phyloP scores from a whole-genome alignment of 352 stramenopile genomes.

The Phytophthora gonapodyides region DNA sequence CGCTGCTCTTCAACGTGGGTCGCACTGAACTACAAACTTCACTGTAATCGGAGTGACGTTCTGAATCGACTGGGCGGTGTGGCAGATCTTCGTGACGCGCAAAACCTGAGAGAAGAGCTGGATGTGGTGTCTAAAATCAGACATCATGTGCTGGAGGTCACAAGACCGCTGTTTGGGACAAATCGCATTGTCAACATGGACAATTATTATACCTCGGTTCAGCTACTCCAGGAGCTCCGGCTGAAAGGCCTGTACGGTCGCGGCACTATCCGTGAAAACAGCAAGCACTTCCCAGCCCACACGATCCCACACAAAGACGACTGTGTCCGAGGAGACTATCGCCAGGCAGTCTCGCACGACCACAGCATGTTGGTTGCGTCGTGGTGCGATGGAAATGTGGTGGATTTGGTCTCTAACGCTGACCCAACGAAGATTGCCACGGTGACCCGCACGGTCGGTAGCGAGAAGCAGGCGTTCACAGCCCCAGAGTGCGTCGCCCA shows the following conservation, averaged over 20 bases:
- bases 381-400: conserved; percentile 8
- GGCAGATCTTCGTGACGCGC: not conserved
- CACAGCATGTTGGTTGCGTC: conserved; percentile 13
- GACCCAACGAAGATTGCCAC: not conserved
- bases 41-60: conserved; percentile 4
- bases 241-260: conserved; percentile 1
- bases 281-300: conserved; percentile 3
- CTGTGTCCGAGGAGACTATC: conserved; percentile 3
- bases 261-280: conserved; percentile 3
- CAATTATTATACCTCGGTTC: conserved; percentile 9
- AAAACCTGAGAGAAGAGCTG: not conserved
- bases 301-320: conserved; percentile 5
- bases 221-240: conserved; percentile 2
- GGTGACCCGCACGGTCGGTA: conserved; percentile 2
- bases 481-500: not conserved
- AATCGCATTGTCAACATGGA: conserved; percentile 8
- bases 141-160: conserved; percentile 5
- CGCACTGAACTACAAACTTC: conserved; percentile 9
- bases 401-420: conserved; percentile 6
- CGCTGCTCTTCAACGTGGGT: conserved; percentile 8
- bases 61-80: conserved; percentile 1
- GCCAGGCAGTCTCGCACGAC: conserved; percentile 6
- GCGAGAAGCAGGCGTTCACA: not conserved
- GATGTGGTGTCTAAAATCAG: conserved; percentile 2
- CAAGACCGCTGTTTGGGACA: conserved; percentile 1